Evolutionary conservation across 805 yeast genomes (phyloP).

Genomic region (Candida incommunis): DNA sequence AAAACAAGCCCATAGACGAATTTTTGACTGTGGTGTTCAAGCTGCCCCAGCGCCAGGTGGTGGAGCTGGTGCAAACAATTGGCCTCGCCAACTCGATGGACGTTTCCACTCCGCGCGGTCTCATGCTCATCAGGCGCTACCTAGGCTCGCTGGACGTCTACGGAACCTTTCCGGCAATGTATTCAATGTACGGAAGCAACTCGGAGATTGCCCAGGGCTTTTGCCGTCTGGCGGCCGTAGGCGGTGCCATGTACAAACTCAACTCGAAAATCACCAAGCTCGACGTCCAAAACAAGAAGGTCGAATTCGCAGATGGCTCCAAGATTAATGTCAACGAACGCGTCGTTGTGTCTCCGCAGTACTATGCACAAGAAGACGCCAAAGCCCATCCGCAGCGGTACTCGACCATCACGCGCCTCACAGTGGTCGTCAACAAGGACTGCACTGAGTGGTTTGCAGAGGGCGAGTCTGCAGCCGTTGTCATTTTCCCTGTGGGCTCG

Average conservation of each 20-base stretch:
- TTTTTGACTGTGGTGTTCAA: conserved; percentile 56
- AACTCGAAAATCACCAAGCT: conserved; percentile 50
- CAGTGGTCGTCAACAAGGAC: conserved; percentile 70
- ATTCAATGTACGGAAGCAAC: conserved; percentile 88
- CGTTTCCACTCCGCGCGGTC: conserved; percentile 57
- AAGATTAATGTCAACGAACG: conserved; percentile 65
- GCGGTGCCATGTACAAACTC: conserved; percentile 85
- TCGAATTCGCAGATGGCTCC: conserved; percentile 51
- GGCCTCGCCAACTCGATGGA: conserved; percentile 57
- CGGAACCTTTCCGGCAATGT: conserved; percentile 87
- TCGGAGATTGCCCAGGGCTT: conserved; percentile 95
- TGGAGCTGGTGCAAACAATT: conserved; percentile 73
- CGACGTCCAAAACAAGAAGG: conserved; percentile 54
- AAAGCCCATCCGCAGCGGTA: conserved; percentile 19
- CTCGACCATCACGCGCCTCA: conserved; percentile 56
- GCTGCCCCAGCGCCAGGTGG: conserved; percentile 57
- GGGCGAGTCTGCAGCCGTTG: conserved; percentile 71
- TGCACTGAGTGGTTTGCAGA: conserved; percentile 89
- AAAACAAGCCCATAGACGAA: conserved; percentile 38
- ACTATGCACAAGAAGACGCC: conserved; percentile 1
- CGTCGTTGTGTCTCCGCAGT: conserved; percentile 20
- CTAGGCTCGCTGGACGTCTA: conserved; percentile 76
- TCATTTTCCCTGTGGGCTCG: conserved; percentile 83
- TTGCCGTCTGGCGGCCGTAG: conserved; percentile 96
- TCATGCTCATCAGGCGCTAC: conserved; percentile 72